Percentiles rank a stretch among this genome's conserved stretches.
Evolutionary conservation across 1,139 yeast species (phyloP).

Genomic region (Candida pseudoviswanathii): DNA sequence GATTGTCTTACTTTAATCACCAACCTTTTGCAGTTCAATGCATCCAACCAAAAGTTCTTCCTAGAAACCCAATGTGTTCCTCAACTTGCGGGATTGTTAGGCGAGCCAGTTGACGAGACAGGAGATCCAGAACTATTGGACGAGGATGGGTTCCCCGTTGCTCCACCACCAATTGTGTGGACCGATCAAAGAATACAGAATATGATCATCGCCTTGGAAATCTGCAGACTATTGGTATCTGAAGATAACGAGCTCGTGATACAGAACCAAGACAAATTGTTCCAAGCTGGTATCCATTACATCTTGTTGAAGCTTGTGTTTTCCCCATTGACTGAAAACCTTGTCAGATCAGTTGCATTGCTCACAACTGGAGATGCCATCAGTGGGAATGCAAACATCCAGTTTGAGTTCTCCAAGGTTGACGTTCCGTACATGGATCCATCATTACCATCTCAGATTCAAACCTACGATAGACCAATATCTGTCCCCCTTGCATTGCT

Average conservation of each 20-base stretch:
- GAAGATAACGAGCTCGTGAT: constrained; percentile 71
- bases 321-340: constrained; percentile 59
- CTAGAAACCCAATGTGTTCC: constrained; percentile 82
- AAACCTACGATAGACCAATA: constrained; percentile 34
- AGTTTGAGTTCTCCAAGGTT: constrained; percentile 69
- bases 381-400: constrained; percentile 62
- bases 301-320: constrained; percentile 71
- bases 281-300: constrained; percentile 63
- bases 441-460: constrained; percentile 56
- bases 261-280: constrained; percentile 64
- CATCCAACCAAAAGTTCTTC: constrained; percentile 87
- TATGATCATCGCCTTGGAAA: constrained; percentile 66
- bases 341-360: constrained; percentile 66
- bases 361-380: constrained; percentile 78
- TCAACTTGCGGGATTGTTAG: constrained; percentile 60
- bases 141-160: constrained; percentile 20
- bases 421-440: constrained; percentile 95
- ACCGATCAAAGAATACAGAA: constrained; percentile 73
- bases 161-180: constrained; percentile 55
- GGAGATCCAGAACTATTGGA: constrained; percentile 29
- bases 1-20: constrained; percentile 81
- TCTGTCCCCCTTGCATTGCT: constrained; percentile 78
- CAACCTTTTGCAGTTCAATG: constrained; percentile 76
- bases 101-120: constrained; percentile 53
- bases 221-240: constrained; percentile 71